A percentile compares a stretch with the other conserved stretches of the same genome.
Evolutionary conservation across 78 protist genomes (phyloP).

Genomic region (slime mould (Dictyostelium discoideum)): DNA sequence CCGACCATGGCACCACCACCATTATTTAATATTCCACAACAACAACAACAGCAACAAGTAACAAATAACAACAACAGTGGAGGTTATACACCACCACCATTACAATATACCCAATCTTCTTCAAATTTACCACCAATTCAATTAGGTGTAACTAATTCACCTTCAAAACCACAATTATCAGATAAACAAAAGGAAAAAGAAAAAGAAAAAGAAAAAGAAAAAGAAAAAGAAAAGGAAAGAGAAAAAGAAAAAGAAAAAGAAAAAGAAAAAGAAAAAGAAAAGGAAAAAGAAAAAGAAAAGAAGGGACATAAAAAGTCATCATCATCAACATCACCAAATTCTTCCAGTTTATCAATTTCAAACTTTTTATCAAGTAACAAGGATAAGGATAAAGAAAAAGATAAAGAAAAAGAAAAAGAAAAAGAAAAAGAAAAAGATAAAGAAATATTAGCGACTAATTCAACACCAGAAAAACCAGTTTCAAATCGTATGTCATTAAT

Average conservation of each 20-base stretch:
- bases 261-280: neutral
- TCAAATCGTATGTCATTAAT: conserved; percentile 17
- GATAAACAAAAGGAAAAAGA: conserved; percentile 3
- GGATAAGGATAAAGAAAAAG: conserved; percentile 19
- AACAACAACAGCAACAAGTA: no score
- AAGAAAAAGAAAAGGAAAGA: neutral
- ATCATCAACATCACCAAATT: conserved; percentile 5
- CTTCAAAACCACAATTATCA: neutral
- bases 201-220: conserved; percentile 2
- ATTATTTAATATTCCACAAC: neutral
- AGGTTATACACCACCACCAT: neutral
- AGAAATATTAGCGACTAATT: neutral
- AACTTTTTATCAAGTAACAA: neutral
- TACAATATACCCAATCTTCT: neutral
- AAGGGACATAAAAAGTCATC: neutral
- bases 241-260: neutral
- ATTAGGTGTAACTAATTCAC: neutral
- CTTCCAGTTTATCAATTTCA: neutral
- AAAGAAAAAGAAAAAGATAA: neutral
- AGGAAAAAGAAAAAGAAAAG: neutral
- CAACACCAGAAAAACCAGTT: neutral
- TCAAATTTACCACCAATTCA: neutral
- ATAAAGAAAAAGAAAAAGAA: neutral
- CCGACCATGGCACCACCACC: neutral
- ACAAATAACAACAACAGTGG: neutral